These are phyloP conservation scores for Teunomyces cretensis DNA, from an alignment of 805 yeast genomes.

Conservation along the genomic window DNA sequence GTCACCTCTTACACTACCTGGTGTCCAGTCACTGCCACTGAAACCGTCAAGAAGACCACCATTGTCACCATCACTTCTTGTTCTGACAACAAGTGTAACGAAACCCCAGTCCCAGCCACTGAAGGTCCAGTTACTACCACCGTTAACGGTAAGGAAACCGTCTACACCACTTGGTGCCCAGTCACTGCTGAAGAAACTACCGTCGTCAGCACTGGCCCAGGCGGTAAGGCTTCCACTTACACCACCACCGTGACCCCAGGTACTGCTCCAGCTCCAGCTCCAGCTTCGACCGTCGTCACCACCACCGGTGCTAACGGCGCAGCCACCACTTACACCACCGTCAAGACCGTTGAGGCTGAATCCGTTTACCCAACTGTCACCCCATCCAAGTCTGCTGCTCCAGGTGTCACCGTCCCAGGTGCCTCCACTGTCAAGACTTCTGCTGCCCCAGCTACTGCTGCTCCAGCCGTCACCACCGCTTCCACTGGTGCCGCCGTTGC, in stretches of 20 bases:
- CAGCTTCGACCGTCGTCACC: slow-evolving; percentile 10
- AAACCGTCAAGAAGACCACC: slow-evolving; percentile 17
- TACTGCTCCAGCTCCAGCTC: slow-evolving; percentile 8
- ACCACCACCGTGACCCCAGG: slow-evolving; percentile 8
- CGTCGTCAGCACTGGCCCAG: slow-evolving; percentile 16
- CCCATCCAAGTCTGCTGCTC: slow-evolving; percentile 11
- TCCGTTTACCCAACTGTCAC: slow-evolving; percentile 5
- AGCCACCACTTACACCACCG: slow-evolving; percentile 11
- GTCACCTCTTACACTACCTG: slow-evolving; percentile 30
- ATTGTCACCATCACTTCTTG: slow-evolving; percentile 40
- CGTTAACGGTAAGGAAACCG: slow-evolving; percentile 32
- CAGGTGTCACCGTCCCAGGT: slow-evolving; percentile 10
- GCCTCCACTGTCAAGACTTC: slow-evolving; percentile 2
- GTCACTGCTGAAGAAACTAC: slow-evolving; percentile 8
- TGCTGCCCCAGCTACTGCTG: slow-evolving; percentile 2
- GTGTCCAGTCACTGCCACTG: slow-evolving; percentile 24
- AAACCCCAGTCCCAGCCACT: slow-evolving; percentile 16
- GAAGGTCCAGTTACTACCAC: slow-evolving; percentile 28
- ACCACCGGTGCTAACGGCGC: slow-evolving; percentile 8
- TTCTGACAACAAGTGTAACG: slow-evolving; percentile 26
- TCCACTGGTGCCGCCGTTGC: slow-evolving; percentile 2
- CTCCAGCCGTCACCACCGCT: background rate
- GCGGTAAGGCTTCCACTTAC: slow-evolving; percentile 20
- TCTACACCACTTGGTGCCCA: slow-evolving; percentile 44
- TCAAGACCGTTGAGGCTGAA: slow-evolving; percentile 6